Percentiles rank a stretch among this genome's conserved stretches.
phyloP scores from a whole-genome alignment of 768 basidiomycete genomes.

The Serendipita vermifera region DNA sequence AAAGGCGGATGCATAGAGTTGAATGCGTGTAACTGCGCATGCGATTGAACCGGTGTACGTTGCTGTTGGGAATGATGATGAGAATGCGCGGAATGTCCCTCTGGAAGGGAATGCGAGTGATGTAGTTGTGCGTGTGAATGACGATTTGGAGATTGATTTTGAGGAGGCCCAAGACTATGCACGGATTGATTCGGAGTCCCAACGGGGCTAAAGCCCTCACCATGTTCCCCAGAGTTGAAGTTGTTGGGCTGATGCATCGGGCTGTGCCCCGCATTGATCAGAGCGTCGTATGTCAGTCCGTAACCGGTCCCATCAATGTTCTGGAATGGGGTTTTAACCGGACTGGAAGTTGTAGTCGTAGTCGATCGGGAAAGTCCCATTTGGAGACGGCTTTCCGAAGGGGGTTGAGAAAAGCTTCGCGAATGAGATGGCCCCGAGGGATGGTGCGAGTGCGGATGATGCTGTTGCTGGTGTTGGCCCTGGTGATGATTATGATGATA shows the following conservation, averaged over 20 bases:
- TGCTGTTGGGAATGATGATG: not conserved
- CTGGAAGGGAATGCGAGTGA: not conserved
- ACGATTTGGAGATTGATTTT: not conserved
- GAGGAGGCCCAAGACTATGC: not conserved
- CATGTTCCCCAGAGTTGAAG: not conserved
- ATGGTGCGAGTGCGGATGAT: too few species aligned
- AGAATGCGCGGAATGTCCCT: not conserved
- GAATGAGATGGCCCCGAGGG: not conserved
- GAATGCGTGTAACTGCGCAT: not conserved
- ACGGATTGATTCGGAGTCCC: not conserved
- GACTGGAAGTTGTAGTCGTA: not conserved
- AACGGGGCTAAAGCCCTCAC: not conserved
- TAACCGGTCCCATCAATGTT: not conserved
- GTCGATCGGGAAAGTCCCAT: not conserved
- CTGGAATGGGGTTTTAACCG: not conserved
- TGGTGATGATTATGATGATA: not conserved
- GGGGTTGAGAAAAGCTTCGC: slow-evolving; percentile 1
- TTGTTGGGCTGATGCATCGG: not conserved
- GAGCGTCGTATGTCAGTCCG: not conserved
- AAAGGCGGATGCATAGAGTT: not conserved
- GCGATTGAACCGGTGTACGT: slow-evolving; percentile 6
- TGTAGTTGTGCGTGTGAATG: not conserved
- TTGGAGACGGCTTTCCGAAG: not conserved
- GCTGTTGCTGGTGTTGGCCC: not conserved
- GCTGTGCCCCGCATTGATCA: not conserved